Evolutionary conservation across 768 basidiomycete species (phyloP), one percentile per base, ranked within the genome.

Genomic region (Termitomyces sp.): DNA sequence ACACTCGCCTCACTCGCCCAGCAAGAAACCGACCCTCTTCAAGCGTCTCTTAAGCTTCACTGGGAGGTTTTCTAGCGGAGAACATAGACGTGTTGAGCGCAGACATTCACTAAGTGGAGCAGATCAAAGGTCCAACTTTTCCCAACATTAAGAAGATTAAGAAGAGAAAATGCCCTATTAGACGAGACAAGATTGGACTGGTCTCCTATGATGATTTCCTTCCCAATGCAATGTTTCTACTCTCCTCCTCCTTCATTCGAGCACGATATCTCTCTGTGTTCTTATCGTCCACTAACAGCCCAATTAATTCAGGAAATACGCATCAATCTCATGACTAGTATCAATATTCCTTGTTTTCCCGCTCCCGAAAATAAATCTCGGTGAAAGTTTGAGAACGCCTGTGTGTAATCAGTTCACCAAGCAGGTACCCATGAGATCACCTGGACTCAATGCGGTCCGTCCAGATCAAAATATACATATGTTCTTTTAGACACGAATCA

Each of bases 1-100:
- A n/a, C 78, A 75, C 45, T 79, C 82, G 8, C 80, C 82, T 40
- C 61, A 64, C 36, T 72, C 70, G 40, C 61, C 70, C 53, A 84
- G 78, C 54, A 85, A 80, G 72, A 84, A 80, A 60, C 81, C 59
- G 3, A 52, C 82, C 35, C 82, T 88, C 62, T 81, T 88, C 66
- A 80, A 81, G 66, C 79, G 86, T 54, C 68, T 88, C 9, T 81
- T 87, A 62, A 75, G 73, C 52, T 76, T 82, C 57, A 75, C 77
- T 24, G 74, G 75, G 35, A 79, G 77, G 65, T 74, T 83, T 54
- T 76, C 77, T 2, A 69, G 7, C 72, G 72, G 8, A 63, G 68
- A 22, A 64, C 68, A 54, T 32, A 72, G 71, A 57, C 75, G 72
- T 24, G 66, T 83, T 42, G 76, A 74, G 26, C 72, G 83, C 54